Evolutionary conservation across 2,329 filamentous ascomycete species (phyloP).

Genomic region (Fulvia fulva): DNA sequence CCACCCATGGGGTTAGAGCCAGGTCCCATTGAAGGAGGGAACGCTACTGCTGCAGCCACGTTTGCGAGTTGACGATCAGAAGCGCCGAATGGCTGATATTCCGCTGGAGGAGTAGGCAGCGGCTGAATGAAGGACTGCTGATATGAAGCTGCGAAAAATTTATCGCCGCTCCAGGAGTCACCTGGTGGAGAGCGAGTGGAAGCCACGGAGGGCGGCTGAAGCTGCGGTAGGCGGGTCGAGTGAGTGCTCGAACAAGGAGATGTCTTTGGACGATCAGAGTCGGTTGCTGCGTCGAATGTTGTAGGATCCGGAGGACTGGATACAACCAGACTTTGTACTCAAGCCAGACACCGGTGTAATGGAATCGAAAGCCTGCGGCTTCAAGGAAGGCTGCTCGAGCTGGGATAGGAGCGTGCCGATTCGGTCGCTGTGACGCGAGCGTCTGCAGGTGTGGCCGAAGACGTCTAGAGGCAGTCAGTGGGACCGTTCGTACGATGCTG

Average conservation of each 20-base stretch:
- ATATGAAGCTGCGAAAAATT: conserved; percentile 22
- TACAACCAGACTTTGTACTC: conserved; percentile 35
- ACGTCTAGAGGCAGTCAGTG: conserved; percentile 42
- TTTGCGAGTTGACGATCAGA: conserved; percentile 45
- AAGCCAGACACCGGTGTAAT: conserved; percentile 30
- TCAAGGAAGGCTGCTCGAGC: conserved; percentile 21
- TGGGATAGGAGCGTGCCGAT: conserved; percentile 22
- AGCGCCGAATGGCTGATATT: conserved; percentile 29
- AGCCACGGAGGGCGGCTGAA: conserved; percentile 32
- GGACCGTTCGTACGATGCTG: conserved; percentile 35
- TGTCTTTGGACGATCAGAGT: conserved; percentile 14
- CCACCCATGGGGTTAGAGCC: conserved; percentile 58
- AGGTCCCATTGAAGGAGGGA: conserved; percentile 59
- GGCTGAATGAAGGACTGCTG: conserved; percentile 24
- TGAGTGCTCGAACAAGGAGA: conserved; percentile 3
- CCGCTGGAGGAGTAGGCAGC: conserved; percentile 31
- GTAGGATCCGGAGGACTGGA: conserved; percentile 30
- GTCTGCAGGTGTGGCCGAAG: conserved; percentile 43
- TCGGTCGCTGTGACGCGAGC: conserved; percentile 37
- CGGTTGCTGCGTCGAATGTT: conserved; percentile 24
- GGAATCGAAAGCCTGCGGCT: conserved; percentile 25
- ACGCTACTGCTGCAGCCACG: conserved; percentile 61
- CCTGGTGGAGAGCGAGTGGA: conserved; percentile 29
- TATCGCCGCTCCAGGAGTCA: conserved; percentile 27
- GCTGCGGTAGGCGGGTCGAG: conserved; percentile 9